A percentile compares a stretch with the other conserved stretches of the same genome.
Conservation (phyloP, 495 filamentous ascomycete species). For the Hypoxylon intermedium region DNA sequence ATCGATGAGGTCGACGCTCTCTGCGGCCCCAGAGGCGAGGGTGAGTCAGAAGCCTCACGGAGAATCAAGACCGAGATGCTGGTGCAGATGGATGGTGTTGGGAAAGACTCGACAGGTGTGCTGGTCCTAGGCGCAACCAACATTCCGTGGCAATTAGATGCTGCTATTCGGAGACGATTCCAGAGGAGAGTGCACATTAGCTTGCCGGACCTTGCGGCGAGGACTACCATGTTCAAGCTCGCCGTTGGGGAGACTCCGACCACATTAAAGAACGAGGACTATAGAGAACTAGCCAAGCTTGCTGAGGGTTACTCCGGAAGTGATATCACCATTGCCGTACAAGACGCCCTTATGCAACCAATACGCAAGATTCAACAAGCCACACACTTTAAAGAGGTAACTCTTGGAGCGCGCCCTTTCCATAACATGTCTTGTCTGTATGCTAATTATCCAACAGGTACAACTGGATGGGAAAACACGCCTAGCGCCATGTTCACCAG, state of each 20-base stretch:
- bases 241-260: conserved; percentile 90
- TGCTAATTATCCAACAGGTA: conserved; percentile 59
- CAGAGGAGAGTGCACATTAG: conserved; percentile 95
- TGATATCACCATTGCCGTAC: conserved; percentile 95
- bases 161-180: conserved; percentile 96
- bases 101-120: conserved; percentile 90
- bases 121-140: conserved; percentile 97
- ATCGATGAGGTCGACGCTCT: conserved; percentile 99
- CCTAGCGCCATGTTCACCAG: conserved; percentile 92
- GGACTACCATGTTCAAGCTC: conserved; percentile 97
- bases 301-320: conserved; percentile 94
- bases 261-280: conserved; percentile 80
- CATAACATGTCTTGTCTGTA: too few relatives aligned
- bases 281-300: conserved; percentile 74
- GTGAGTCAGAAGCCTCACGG: conserved; percentile 94
- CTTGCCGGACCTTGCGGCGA: conserved; percentile 83
- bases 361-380: conserved; percentile 97
- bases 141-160: conserved; percentile 98
- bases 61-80: conserved; percentile 98
- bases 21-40: conserved; percentile 94
- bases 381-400: conserved; percentile 96
- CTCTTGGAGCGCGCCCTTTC: too few relatives aligned
- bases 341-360: conserved; percentile 97
- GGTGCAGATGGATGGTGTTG: conserved; percentile 99
- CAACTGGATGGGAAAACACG: conserved; percentile 73